Evolutionary conservation across 2,329 filamentous ascomycete species (phyloP).

Genomic region (Plectosphaerella cucumerina): DNA sequence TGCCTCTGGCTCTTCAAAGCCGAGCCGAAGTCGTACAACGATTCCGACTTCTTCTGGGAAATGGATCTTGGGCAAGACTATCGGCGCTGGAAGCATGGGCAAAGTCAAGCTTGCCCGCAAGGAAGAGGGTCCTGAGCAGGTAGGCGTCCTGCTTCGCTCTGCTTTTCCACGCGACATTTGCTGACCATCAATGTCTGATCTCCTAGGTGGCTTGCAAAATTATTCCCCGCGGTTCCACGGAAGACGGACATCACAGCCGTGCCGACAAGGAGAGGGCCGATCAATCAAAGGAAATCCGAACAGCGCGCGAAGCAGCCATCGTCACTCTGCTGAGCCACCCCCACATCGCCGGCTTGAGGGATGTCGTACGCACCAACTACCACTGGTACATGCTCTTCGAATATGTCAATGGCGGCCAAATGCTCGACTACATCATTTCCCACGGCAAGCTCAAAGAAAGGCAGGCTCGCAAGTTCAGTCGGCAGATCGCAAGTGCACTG

Average conservation of each 20-base stretch:
- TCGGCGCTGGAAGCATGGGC: conserved; percentile 97
- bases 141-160: conserved; percentile 31
- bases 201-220: conserved; percentile 91
- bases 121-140: conserved; percentile 85
- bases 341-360: conserved; percentile 92
- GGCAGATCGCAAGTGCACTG: conserved; percentile 92
- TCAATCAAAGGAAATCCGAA: conserved; percentile 93
- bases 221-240: conserved; percentile 82
- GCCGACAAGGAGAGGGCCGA: conserved; percentile 85
- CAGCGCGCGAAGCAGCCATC: conserved; percentile 91
- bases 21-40: conserved; percentile 65
- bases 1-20: conserved; percentile 37
- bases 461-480: conserved; percentile 93
- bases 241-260: conserved; percentile 70
- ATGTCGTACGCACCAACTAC: conserved; percentile 92
- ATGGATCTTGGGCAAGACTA: conserved; percentile 94
- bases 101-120: conserved; percentile 96
- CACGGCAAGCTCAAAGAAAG: conserved; percentile 98
- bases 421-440: conserved; percentile 99
- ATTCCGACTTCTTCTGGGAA: conserved; percentile 88
- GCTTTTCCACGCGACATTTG: not conserved
- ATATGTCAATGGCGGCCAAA: conserved; percentile 97
- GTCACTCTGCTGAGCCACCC: conserved; percentile 92
- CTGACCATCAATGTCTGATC: not conserved
- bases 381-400: conserved; percentile 99